These are phyloP conservation scores for Parasitella parasitica DNA, from an alignment of 371 early-diverging fungal genomes.

Conservation along the genomic window DNA sequence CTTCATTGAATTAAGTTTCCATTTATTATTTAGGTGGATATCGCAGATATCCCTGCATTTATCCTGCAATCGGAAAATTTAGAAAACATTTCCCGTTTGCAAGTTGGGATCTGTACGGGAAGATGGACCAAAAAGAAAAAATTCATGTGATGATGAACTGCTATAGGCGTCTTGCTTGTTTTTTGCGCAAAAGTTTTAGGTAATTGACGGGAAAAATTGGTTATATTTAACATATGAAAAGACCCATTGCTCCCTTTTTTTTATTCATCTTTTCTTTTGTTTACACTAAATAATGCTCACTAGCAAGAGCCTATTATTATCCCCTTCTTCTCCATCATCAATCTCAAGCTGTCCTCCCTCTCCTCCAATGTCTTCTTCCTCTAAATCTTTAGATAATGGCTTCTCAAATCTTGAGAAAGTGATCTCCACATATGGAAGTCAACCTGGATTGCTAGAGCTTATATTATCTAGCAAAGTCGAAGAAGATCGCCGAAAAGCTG, in stretches of 20 bases:
- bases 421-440: conserved; percentile 38
- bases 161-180: neutral
- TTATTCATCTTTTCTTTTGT: conserved; percentile 5
- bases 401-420: conserved; percentile 43
- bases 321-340: neutral
- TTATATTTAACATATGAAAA: conserved; percentile 14
- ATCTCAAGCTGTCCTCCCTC: conserved; percentile 15
- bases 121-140: neutral
- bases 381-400: neutral
- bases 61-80: neutral
- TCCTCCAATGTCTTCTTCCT: conserved; percentile 15
- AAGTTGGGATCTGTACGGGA: conserved; percentile 2
- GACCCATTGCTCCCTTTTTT: conserved; percentile 33
- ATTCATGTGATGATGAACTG: conserved; percentile 12
- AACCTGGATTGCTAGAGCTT: conserved; percentile 52
- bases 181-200: conserved; percentile 5
- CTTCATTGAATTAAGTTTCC: too few relatives aligned
- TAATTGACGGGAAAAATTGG: conserved; percentile 14
- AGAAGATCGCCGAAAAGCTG: conserved; percentile 55
- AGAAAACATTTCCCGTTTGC: neutral
- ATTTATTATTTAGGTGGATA: too few relatives aligned
- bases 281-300: conserved; percentile 4
- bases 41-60: neutral
- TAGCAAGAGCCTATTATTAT: neutral
- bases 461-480: conserved; percentile 56